Conservation (phyloP, 2,329 filamentous ascomycete species). For the Stagonosporopsis chrysanthemi region DNA sequence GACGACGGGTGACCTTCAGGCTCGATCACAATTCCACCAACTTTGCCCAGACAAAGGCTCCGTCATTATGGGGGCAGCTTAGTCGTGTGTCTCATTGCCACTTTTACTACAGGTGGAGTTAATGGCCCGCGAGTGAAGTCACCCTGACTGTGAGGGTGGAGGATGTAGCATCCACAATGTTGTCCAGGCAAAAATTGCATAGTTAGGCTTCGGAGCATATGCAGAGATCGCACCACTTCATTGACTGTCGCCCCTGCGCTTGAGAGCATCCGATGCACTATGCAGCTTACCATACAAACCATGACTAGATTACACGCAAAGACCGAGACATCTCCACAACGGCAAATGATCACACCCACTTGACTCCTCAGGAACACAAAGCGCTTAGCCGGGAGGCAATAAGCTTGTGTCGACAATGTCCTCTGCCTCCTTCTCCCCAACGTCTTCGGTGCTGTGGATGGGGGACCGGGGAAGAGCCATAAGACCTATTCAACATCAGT, state of each 20-base stretch:
- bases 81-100: not conserved
- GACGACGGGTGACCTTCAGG: not conserved
- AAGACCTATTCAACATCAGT: conserved; percentile 62
- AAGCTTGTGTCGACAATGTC: conserved; percentile 95
- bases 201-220: not conserved
- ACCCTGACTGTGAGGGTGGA: not conserved
- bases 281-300: conserved; percentile 13
- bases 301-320: conserved; percentile 22
- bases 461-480: conserved; percentile 97
- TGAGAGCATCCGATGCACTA: not conserved
- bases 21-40: not conserved
- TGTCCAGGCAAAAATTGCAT: not conserved
- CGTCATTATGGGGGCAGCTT: not conserved
- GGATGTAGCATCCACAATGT: not conserved
- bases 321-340: conserved; percentile 13
- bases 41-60: not conserved
- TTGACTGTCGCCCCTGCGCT: conserved; percentile 1
- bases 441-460: conserved; percentile 75
- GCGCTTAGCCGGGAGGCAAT: conserved; percentile 81
- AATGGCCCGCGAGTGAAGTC: conserved; percentile 1
- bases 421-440: conserved; percentile 84
- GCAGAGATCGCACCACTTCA: conserved; percentile 7
- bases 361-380: not conserved
- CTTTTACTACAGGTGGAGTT: not conserved
- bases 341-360: not conserved